phyloP scores from a whole-genome alignment of 441 rosid genomes.

The Brassica balearica region DNA sequence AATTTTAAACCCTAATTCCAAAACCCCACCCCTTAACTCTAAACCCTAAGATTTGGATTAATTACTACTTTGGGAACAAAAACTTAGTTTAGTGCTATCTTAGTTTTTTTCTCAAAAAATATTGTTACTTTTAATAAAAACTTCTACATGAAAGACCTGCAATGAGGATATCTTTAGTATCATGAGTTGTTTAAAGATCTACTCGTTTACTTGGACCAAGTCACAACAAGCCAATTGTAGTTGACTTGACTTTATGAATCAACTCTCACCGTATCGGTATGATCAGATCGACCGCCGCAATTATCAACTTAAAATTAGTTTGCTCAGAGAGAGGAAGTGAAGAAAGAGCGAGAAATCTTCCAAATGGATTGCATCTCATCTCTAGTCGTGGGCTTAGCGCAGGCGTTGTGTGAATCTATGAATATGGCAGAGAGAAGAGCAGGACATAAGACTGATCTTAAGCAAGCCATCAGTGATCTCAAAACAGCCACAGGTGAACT shows the following conservation, averaged over 20 bases:
- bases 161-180: not conserved
- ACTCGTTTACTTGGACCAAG: conserved; percentile 23
- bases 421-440: conserved; percentile 26
- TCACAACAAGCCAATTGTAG: not conserved
- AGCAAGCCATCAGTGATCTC: conserved; percentile 43
- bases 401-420: conserved; percentile 36
- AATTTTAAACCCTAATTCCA: too few relatives aligned
- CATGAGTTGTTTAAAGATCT: not conserved
- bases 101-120: too few relatives aligned
- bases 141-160: too few relatives aligned
- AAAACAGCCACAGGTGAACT: conserved; percentile 41
- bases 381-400: conserved; percentile 30
- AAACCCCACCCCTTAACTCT: too few relatives aligned
- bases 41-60: too few relatives aligned
- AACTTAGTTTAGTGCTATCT: too few relatives aligned
- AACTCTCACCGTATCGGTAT: conserved; percentile 6
- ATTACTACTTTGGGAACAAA: too few relatives aligned
- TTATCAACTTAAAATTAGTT: not conserved
- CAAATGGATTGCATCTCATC: conserved; percentile 41
- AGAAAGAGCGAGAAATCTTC: conserved; percentile 5
- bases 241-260: conserved; percentile 28
- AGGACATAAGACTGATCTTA: conserved; percentile 33
- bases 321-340: conserved; percentile 16
- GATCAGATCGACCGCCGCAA: conserved; percentile 13
- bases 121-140: too few relatives aligned